phyloP scores from a whole-genome alignment of 208 protist genomes.

The Trypanosoma lewisi region DNA sequence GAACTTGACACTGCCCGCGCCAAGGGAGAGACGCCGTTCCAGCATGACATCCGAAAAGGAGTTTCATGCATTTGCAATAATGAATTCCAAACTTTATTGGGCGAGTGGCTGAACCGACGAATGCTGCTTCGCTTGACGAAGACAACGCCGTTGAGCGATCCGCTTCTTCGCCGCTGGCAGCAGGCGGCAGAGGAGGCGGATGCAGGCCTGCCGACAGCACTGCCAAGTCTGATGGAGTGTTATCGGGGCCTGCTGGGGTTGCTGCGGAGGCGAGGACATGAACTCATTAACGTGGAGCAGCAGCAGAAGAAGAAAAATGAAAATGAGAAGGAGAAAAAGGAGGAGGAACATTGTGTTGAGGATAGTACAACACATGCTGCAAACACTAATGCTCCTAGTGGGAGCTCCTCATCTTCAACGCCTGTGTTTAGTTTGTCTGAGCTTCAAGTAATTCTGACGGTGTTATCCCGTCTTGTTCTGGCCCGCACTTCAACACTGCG shows the following conservation, averaged over 20 bases:
- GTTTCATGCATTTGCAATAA: slow-evolving; percentile 8
- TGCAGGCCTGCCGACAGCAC: slow-evolving; percentile 9
- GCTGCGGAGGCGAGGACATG: neutral
- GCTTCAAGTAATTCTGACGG: slow-evolving; percentile 14
- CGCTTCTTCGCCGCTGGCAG: slow-evolving; percentile 14
- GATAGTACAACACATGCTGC: neutral
- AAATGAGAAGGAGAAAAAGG: neutral
- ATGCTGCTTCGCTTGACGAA: neutral
- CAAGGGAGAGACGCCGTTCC: neutral
- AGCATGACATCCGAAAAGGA: slow-evolving; percentile 2
- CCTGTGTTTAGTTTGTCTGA: slow-evolving; percentile 9
- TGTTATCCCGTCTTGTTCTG: slow-evolving; percentile 13
- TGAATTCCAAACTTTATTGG: slow-evolving; percentile 1
- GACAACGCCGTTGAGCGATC: slow-evolving; percentile 4
- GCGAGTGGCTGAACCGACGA: slow-evolving; percentile 7
- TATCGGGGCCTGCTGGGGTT: slow-evolving; percentile 3
- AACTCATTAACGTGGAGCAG: neutral
- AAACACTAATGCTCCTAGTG: too few relatives aligned
- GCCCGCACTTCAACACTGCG: neutral
- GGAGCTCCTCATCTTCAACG: neutral
- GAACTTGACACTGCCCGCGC: neutral
- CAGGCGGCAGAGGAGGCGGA: neutral
- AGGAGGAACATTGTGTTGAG: neutral
- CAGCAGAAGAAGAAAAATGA: neutral
- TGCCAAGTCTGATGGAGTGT: slow-evolving; percentile 18